These are phyloP conservation scores for Phytophthora constricta DNA, from an alignment of 352 stramenopile genomes.

Conservation along the genomic window DNA sequence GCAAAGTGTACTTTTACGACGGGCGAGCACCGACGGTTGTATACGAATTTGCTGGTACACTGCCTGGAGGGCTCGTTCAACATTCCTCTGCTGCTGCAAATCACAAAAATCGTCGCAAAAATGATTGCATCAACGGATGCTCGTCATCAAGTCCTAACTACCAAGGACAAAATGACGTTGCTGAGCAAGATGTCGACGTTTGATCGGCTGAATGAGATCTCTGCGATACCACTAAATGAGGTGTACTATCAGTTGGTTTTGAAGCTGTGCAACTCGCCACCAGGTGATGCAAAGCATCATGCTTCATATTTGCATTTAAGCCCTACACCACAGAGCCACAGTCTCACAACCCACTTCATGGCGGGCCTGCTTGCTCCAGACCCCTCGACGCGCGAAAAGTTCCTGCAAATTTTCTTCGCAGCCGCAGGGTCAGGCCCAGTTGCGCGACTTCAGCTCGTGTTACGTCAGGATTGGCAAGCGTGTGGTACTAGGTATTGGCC, in stretches of 20 bases:
- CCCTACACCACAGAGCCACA: conserved; percentile 64
- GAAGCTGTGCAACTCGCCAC: conserved; percentile 68
- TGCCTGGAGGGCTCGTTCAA: conserved; percentile 88
- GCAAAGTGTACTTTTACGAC: conserved; percentile 83
- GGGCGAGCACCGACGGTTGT: conserved; percentile 75
- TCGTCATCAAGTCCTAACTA: conserved; percentile 69
- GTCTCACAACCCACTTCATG: conserved; percentile 82
- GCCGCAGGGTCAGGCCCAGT: conserved; percentile 48
- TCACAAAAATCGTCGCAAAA: conserved; percentile 80
- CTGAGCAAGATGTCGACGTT: conserved; percentile 89
- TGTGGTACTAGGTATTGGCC: conserved; percentile 87
- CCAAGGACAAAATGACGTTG: conserved; percentile 90
- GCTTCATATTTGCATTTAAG: conserved; percentile 71
- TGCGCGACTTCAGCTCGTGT: conserved; percentile 64
- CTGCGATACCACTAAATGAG: conserved; percentile 77
- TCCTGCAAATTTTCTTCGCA: conserved; percentile 76
- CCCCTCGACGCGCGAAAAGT: conserved; percentile 63
- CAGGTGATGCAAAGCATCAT: conserved; percentile 59
- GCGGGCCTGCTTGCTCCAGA: conserved; percentile 81
- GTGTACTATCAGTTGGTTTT: conserved; percentile 85
- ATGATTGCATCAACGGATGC: conserved; percentile 61
- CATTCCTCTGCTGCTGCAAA: conserved; percentile 81
- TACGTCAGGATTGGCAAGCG: conserved; percentile 89
- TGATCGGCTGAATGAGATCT: conserved; percentile 87
- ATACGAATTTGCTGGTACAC: conserved; percentile 85